Evolutionary conservation across 768 basidiomycete genomes (phyloP).

Genomic region (Tylopilus felleus): DNA sequence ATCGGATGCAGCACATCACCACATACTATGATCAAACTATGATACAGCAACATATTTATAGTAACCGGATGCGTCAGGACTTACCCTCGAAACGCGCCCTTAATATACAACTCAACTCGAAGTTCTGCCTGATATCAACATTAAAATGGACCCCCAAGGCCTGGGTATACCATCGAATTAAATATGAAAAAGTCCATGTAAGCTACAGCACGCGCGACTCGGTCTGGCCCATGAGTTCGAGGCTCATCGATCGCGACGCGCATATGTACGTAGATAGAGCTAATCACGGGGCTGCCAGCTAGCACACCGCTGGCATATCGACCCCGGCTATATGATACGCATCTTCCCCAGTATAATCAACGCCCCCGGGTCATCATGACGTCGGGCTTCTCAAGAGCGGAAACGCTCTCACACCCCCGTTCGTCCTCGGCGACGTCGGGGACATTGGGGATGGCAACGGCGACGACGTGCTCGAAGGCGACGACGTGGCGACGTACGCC

Average conservation of each 20-base stretch:
- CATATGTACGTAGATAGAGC: background rate
- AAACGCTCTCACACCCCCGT: slow-evolving; percentile 2
- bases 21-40: no score
- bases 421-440: slow-evolving; percentile 8
- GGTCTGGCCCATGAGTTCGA: background rate
- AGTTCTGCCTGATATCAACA: background rate
- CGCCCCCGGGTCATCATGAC: background rate
- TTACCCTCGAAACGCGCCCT: no score
- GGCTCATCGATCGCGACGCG: background rate
- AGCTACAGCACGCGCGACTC: background rate
- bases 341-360: background rate
- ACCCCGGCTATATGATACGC: background rate
- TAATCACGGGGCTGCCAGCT: background rate
- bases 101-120: background rate
- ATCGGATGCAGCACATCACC: no score
- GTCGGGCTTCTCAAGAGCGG: slow-evolving; percentile 5
- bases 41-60: no score
- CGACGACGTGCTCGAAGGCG: no score
- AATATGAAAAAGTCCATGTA: background rate
- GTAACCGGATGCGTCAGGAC: no score
- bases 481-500: no score
- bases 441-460: slow-evolving; percentile 1
- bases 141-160: background rate
- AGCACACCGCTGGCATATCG: no score
- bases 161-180: background rate